A percentile compares a stretch with the other conserved stretches of the same genome.
Evolutionary conservation across 495 filamentous ascomycete species (phyloP).

Genomic region (Neurospora pannonica): DNA sequence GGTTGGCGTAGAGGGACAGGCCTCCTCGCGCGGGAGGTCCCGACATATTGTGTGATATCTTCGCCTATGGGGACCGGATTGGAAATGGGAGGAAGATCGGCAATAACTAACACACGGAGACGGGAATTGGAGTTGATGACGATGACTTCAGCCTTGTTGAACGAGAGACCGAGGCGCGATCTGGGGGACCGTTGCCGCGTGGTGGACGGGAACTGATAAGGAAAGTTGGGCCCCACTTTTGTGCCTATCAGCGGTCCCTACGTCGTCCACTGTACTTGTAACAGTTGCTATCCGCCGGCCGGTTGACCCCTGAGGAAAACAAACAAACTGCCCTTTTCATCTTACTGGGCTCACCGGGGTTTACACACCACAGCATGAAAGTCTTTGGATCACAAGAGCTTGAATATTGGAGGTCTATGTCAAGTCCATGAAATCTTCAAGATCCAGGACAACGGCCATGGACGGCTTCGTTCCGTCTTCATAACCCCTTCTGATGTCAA

Average conservation of each 20-base stretch:
- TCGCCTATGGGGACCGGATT: neutral
- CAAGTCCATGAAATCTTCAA: neutral
- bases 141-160: neutral
- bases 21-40: constrained; percentile 20
- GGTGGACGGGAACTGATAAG: neutral
- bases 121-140: neutral
- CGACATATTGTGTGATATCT: neutral
- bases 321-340: neutral
- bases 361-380: neutral
- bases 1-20: constrained; percentile 49
- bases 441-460: neutral
- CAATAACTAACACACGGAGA: neutral
- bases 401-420: neutral
- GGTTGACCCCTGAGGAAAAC: neutral
- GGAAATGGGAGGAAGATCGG: neutral
- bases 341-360: neutral
- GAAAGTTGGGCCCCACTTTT: neutral
- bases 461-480: neutral
- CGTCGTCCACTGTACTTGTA: neutral
- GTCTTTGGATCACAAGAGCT: neutral
- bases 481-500: neutral
- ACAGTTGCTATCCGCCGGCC: neutral
- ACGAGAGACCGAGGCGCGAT: neutral
- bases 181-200: neutral
- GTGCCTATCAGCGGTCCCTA: neutral